Base-by-base conservation (phyloP, 139 green algal genomes). In the Chlorella sorokiniana region DNA sequence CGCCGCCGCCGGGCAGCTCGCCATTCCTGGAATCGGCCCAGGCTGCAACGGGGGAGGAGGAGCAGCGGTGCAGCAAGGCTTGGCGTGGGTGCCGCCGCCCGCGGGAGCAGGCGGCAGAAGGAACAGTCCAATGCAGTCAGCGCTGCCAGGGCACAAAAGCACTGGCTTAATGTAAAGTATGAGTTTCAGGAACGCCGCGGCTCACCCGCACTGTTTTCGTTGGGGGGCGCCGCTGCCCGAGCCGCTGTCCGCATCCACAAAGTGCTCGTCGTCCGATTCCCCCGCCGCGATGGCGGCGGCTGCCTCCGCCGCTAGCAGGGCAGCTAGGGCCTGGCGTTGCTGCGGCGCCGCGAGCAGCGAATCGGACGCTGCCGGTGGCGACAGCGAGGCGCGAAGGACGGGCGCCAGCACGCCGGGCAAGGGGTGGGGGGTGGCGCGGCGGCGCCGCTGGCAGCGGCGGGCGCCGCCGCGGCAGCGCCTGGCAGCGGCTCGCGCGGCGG, bases 131-230 rank as follows among this genome's bases (percentile, higher is more conserved):
- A 44, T 29, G 63, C 1, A 45, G 27, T 16, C 35, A 70, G 16
- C 1, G 33, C 16, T 6, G 35, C 3, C 2, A 10, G 1, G 5
- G 31, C n/a, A 41, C 22, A 5, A 8, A 11, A 68, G 61, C 61
- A 68, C 23, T 20, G 9, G 29, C 22, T 23, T 23, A 61, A 61
- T 23, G 27, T 23, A 61, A 10, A 23, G 22, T n/a, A n/a, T n/a
- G n/a, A n/a, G n/a, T n/a, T n/a, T n/a, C n/a, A n/a, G n/a, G n/a
- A n/a, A n/a, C n/a, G n/a, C n/a, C n/a, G n/a, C n/a, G n/a, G 1
- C 54, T 44, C 75, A 72, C 75, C 75, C 71, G 59, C 75, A 9
- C 75, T 81, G 40, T 41, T n/a, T n/a, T 81, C 75, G 4, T 44
- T 22, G 0, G 75, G 71, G 27, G 64, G 59, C 73, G 22, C 71